phyloP scores from a whole-genome alignment of 768 basidiomycete species.

The Kwoniella bestiolae region DNA sequence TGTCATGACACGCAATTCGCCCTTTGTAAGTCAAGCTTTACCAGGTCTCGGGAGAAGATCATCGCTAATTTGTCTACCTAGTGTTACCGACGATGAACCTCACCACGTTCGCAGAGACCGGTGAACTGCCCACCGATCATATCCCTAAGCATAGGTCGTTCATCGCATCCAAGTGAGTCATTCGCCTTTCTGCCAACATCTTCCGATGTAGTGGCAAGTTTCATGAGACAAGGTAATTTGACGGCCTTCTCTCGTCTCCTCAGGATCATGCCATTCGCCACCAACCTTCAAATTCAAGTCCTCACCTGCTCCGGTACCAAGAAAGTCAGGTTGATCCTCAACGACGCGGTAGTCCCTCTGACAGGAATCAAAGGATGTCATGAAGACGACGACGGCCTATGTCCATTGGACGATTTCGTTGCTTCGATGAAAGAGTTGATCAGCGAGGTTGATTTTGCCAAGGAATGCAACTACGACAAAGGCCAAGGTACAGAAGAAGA shows the following conservation, averaged over 20 bases:
- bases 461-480: constrained; percentile 63
- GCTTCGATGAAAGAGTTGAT: constrained; percentile 71
- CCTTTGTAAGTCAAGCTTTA: constrained; percentile 20
- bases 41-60: neutral
- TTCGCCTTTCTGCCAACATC: no score
- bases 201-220: no score
- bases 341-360: constrained; percentile 83
- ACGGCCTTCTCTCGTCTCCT: neutral
- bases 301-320: constrained; percentile 64
- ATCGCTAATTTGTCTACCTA: constrained; percentile 2
- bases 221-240: neutral
- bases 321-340: constrained; percentile 81
- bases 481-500: neutral
- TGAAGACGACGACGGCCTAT: constrained; percentile 74
- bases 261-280: constrained; percentile 77
- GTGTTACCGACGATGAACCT: constrained; percentile 58
- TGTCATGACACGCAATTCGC: constrained; percentile 57
- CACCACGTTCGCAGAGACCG: constrained; percentile 53
- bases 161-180: constrained; percentile 68
- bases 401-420: constrained; percentile 73
- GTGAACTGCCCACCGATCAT: constrained; percentile 52
- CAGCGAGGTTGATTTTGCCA: constrained; percentile 70
- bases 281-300: constrained; percentile 71
- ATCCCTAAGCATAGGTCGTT: constrained; percentile 63
- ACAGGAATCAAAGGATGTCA: constrained; percentile 77